phyloP scores from a whole-genome alignment of 2,329 filamentous ascomycete genomes.

The Knufia fluminis region DNA sequence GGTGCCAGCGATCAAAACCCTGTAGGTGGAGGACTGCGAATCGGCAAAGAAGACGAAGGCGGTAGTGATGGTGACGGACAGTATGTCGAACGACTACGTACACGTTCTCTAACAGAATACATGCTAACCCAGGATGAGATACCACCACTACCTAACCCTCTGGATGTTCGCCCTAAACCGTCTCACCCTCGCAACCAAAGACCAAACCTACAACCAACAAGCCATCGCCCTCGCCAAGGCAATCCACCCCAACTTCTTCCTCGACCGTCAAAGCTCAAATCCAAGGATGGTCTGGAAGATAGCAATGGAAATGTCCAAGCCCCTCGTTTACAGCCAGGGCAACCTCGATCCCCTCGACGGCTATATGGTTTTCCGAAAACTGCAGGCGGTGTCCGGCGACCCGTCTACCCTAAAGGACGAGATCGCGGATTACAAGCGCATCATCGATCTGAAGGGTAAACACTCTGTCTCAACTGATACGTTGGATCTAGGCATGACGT shows the following conservation, averaged over 20 bases:
- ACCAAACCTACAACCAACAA: constrained; percentile 41
- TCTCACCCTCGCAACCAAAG: constrained; percentile 39
- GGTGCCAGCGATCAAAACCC: constrained; percentile 45
- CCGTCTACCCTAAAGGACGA: constrained; percentile 35
- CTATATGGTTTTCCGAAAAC: constrained; percentile 41
- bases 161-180: constrained; percentile 57
- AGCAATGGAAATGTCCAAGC: constrained; percentile 38
- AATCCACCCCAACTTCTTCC: constrained; percentile 46
- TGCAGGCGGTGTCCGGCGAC: constrained; percentile 32
- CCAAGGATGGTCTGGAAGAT: constrained; percentile 50
- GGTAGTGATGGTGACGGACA: constrained; percentile 43
- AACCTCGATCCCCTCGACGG: constrained; percentile 50
- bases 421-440: constrained; percentile 43
- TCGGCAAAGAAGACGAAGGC: constrained; percentile 47
- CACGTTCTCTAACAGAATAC: too few relatives aligned
- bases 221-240: constrained; percentile 45
- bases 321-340: constrained; percentile 44
- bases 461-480: constrained; percentile 41
- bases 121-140: constrained; percentile 21
- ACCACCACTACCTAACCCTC: constrained; percentile 52
- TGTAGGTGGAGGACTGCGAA: constrained; percentile 47
- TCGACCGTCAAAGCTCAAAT: constrained; percentile 26
- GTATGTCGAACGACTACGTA: too few relatives aligned
- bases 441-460: constrained; percentile 39
- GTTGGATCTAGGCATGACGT: constrained; percentile 51